Conservation (phyloP, 805 yeast species). For the Cyberlindnera amylophila region DNA sequence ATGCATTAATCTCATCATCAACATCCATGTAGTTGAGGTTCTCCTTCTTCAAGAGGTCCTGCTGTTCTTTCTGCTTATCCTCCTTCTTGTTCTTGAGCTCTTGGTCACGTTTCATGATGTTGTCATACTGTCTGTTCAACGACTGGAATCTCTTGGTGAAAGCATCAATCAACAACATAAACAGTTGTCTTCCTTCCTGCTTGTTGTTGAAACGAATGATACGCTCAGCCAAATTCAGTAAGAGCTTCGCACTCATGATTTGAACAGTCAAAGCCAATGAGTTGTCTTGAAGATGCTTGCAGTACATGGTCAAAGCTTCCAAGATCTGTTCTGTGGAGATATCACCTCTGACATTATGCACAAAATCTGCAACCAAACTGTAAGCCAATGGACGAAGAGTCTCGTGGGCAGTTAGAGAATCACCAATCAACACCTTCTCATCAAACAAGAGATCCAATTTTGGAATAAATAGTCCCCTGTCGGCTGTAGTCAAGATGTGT, state of each 20-base stretch:
- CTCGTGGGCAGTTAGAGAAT: conserved; percentile 87
- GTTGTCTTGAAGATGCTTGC: conserved; percentile 75
- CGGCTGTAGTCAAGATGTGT: conserved; percentile 90
- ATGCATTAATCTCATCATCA: conserved; percentile 33
- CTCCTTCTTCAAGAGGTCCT: conserved; percentile 28
- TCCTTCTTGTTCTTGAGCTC: conserved; percentile 43
- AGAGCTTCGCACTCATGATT: conserved; percentile 90
- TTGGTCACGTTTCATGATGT: conserved; percentile 59
- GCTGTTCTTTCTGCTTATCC: conserved; percentile 41
- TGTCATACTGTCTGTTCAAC: conserved; percentile 66
- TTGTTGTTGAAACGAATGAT: conserved; percentile 79
- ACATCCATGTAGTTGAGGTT: conserved; percentile 34
- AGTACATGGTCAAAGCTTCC: conserved; percentile 80
- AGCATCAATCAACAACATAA: conserved; percentile 83
- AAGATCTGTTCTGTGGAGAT: conserved; percentile 79
- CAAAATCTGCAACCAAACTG: conserved; percentile 91
- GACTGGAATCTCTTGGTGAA: conserved; percentile 78
- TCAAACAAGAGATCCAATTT: conserved; percentile 82
- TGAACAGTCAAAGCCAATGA: conserved; percentile 86
- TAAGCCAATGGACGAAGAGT: conserved; percentile 90
- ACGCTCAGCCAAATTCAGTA: conserved; percentile 84
- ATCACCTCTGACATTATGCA: conserved; percentile 86
- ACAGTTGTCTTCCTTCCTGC: conserved; percentile 68
- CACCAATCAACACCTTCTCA: conserved; percentile 84
- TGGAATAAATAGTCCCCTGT: conserved; percentile 75